Base-by-base conservation (phyloP, 2,329 filamentous ascomycete species). In the Bipolaris gigantea region DNA sequence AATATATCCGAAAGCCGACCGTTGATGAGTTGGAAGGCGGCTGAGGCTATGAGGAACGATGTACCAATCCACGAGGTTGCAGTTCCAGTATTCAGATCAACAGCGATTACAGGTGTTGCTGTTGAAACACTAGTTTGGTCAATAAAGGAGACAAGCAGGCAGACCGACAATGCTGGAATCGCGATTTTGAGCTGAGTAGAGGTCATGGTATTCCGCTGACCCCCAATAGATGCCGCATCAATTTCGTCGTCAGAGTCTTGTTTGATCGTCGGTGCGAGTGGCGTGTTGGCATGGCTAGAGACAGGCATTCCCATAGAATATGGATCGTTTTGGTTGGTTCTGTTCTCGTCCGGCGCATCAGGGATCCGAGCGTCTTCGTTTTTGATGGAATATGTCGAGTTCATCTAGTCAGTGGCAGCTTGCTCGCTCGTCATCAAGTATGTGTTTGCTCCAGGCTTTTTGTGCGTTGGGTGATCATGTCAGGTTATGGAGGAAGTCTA, bases 21-120 rank as follows among this genome's bases (percentile, higher is more conserved):
- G 64, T 87, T 87, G 1, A 88, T 77, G 57, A 86, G 82, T 57
- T 85, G 84, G 57, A 87, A 88, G 27, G 82, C 81, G 0, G 85
- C 86, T 53, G 82, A 83, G 34, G 81, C 81, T 40, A 85, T 80
- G 35, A 85, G 69, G 6, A 77, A 78, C 4, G 80, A 78, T 1
- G 80, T 82, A 4, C 80, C 81, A 2, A 79, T 79, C 81, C 81
- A 83, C 0, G 80, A 76, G 44, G 85, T 85, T 3, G 80, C 80
- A n/a, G 74, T 74, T 52, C 65, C 38, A 63, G 74, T 68, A 67
- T 72, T 59, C 1, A 75, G 49, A 21, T 74, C 72, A 21, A 60
- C 59, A 13, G 70, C 71, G 32, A 75, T 73, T 11, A 66, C 63
- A n/a, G 72, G 62, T 32, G 74, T 59, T 61, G 75, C 50, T 53